Conservation (phyloP, 805 yeast genomes). For the Ogataea glucozyma region DNA sequence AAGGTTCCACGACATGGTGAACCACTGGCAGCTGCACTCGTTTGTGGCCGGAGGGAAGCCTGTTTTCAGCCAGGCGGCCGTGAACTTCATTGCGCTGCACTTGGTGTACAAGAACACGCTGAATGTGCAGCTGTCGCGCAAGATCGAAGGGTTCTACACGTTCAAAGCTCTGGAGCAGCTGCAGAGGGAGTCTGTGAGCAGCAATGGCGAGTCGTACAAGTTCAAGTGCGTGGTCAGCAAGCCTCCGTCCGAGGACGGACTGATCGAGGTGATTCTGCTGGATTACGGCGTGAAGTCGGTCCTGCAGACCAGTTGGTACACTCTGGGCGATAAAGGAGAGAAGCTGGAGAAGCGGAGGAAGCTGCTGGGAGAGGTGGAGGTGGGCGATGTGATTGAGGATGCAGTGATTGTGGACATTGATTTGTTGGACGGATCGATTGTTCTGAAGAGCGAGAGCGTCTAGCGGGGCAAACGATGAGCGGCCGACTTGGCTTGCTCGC, state of each 20-base stretch:
- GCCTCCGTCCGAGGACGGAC: conserved; percentile 42
- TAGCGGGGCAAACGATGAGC: conserved; percentile 1
- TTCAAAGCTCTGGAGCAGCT: conserved; percentile 32
- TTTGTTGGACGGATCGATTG: conserved; percentile 43
- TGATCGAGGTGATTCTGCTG: conserved; percentile 30
- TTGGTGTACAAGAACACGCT: conserved; percentile 47
- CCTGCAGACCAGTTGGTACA: conserved; percentile 32
- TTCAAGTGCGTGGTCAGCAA: conserved; percentile 47
- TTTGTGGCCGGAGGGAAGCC: conserved; percentile 33
- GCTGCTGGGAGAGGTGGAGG: conserved; percentile 34
- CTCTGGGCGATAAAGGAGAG: conserved; percentile 22
- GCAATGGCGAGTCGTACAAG: conserved; percentile 31
- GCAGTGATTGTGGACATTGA: conserved; percentile 45
- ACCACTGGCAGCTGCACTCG: conserved; percentile 73
- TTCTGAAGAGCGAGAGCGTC: conserved; percentile 31
- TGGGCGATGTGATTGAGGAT: conserved; percentile 45
- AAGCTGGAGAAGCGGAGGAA: conserved; percentile 21
- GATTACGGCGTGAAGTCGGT: conserved; percentile 35
- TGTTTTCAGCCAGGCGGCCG: conserved; percentile 35
- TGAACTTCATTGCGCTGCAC: conserved; percentile 42
- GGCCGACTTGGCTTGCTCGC: no score
- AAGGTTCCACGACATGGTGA: conserved; percentile 75
- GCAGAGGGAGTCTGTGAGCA: conserved; percentile 15
- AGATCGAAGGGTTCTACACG: conserved; percentile 31
- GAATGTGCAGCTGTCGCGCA: conserved; percentile 30